Base-by-base conservation (phyloP, 176 grass and related monocot species). In the Tillandsia fasciculata region DNA sequence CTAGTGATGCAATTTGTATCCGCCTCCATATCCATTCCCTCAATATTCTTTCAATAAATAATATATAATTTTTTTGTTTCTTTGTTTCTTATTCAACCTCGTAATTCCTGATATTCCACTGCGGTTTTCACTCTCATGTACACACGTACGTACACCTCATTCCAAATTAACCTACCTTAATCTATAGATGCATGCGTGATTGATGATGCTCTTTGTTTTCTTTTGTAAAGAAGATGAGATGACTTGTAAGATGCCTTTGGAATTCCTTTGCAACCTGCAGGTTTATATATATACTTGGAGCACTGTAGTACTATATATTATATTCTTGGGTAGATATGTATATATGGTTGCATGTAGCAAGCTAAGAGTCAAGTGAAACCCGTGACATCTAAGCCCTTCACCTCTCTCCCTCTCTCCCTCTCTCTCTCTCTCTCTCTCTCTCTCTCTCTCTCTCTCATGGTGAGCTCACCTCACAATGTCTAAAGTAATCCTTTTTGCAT, bases 221-320 rank as follows among this genome's bases (percentile, higher is more conserved):
- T 42, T 42, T 3, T 42, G 33, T 42, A 42, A 42, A 42, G 33
- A 42, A 42, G 4, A 42, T 6, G 33, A 42, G 33, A 7, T 42
- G 33, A 42, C 33, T 42, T 42, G 33, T 42, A 42, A 42, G 33
- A 42, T 42, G 33, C 33, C 33, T 42, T 5, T 42, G 33, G 33
- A 42, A 42, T 42, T 42, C 4, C 33, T 42, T 42, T 42, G 33
- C 33, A 42, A 42, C 33, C 33, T 42, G 24, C 24, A 24, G 33
- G 33, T 42, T 42, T 76, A 78, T 87, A 87, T 87, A 87, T 83
- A 75, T 3, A 18, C 63, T 90, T 78, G 26, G 63, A 76, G 54
- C 23, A 64, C 0, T n/a, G 18, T 12, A 57, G 53, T 12, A 12
- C 11, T 12, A 57, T 12, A 57, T 12, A 10, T 12, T 12, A 10